Conservation (phyloP, 306 rosid genomes). For the Herpetospermum pedunculosum region DNA sequence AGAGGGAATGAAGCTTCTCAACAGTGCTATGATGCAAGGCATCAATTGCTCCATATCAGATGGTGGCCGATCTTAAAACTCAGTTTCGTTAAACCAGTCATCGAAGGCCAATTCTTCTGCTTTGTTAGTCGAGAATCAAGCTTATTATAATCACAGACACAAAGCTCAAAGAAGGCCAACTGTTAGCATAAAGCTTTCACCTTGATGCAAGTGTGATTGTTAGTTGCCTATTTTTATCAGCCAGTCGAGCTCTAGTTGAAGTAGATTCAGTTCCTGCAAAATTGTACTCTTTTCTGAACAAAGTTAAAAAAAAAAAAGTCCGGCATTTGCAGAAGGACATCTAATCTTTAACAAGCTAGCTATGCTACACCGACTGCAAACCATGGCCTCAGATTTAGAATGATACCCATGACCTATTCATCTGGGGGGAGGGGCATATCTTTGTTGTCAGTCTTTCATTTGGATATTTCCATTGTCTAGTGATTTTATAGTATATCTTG, state of each 20-base stretch:
- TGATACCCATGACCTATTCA: background rate
- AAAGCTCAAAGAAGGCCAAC: background rate
- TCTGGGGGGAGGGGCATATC: background rate
- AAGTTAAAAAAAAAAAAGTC: background rate
- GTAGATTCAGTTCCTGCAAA: background rate
- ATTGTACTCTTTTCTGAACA: conserved; percentile 1
- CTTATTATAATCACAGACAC: background rate
- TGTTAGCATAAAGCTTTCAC: background rate
- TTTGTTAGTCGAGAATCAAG: background rate
- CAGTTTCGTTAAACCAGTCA: background rate
- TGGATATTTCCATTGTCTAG: background rate
- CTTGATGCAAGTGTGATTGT: background rate
- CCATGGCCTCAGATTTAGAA: background rate
- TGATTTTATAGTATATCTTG: background rate
- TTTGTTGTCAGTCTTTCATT: background rate
- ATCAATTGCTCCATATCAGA: conserved; percentile 29
- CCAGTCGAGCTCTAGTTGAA: background rate
- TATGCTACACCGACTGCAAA: background rate
- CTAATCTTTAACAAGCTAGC: background rate
- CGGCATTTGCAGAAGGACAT: background rate
- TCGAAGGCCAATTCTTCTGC: background rate
- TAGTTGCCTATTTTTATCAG: background rate
- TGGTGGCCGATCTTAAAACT: conserved; percentile 16
- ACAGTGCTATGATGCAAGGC: conserved; percentile 81
- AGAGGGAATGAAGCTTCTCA: conserved; percentile 90